These are phyloP conservation scores for Vanilla planifolia DNA, from an alignment of 106 monocot species.

Conservation along the genomic window DNA sequence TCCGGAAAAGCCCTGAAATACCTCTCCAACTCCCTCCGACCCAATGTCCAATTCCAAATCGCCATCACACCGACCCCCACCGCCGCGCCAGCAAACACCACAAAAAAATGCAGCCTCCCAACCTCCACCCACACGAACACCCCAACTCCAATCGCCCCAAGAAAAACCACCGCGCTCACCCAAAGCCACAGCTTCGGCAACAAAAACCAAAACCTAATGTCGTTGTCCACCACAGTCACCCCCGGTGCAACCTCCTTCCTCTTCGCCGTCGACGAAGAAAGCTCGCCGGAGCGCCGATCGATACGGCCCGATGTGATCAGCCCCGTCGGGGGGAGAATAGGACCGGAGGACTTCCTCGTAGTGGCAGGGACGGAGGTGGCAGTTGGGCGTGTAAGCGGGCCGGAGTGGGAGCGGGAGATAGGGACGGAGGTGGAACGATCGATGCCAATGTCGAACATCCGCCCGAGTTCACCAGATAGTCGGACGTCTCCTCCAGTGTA, in stretches of 20 bases:
- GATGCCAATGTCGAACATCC: conserved; percentile 32
- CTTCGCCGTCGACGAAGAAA: background rate
- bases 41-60: conserved; percentile 30
- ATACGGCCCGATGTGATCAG: conserved; percentile 35
- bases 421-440: background rate
- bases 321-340: conserved; percentile 34
- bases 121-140: conserved; percentile 15
- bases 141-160: conserved; percentile 27
- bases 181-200: conserved; percentile 21
- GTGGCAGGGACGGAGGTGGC: conserved; percentile 1
- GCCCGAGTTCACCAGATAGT: conserved; percentile 30
- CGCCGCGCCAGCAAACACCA: conserved; percentile 7
- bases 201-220: conserved; percentile 4
- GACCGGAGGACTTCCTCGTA: conserved; percentile 29
- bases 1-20: conserved; percentile 24
- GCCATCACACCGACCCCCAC: conserved; percentile 1
- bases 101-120: conserved; percentile 4
- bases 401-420: conserved; percentile 1
- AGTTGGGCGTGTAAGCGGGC: conserved; percentile 7
- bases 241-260: conserved; percentile 6
- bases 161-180: conserved; percentile 6
- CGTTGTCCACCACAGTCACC: conserved; percentile 13
- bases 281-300: conserved; percentile 3
- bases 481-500: conserved; percentile 41
- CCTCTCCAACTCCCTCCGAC: conserved; percentile 28